These are phyloP conservation scores for Pseudopediastrum boryanum DNA, from an alignment of 139 green algal species.

Conservation along the genomic window DNA sequence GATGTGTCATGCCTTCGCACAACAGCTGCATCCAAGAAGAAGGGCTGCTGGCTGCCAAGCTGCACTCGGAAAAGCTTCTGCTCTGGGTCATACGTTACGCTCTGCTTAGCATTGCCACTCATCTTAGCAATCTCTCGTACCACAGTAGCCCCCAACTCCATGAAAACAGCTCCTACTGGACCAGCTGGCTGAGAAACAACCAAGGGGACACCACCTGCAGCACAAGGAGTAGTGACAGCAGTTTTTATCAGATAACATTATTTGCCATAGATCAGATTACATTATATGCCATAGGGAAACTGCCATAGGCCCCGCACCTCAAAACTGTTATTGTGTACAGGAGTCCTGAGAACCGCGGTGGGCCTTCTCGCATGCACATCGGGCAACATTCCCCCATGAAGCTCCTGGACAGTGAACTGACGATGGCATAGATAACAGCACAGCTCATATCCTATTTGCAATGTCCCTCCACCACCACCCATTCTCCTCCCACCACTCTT, in stretches of 20 bases:
- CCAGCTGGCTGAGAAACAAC: conserved; percentile 85
- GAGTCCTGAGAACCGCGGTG: too few species aligned
- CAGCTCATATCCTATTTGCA: too few species aligned
- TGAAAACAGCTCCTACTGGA: conserved; percentile 68
- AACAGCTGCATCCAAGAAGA: conserved; percentile 74
- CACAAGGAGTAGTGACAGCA: not conserved
- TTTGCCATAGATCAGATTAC: too few species aligned
- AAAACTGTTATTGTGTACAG: too few species aligned
- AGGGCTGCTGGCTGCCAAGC: conserved; percentile 53
- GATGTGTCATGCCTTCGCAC: conserved; percentile 91
- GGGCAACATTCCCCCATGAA: too few species aligned
- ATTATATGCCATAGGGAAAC: too few species aligned
- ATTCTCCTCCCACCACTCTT: too few species aligned
- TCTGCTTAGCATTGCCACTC: conserved; percentile 38
- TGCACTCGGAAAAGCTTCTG: conserved; percentile 23
- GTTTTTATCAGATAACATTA: not conserved
- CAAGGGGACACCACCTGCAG: conserved; percentile 79
- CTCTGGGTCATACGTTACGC: conserved; percentile 54
- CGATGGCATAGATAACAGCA: too few species aligned
- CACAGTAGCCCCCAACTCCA: conserved; percentile 90
- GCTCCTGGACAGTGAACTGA: too few species aligned
- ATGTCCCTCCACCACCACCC: too few species aligned
- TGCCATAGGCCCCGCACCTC: too few species aligned
- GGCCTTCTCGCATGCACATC: too few species aligned
- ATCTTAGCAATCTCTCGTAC: conserved; percentile 94